Conservation (phyloP, 139 green algal species). For the Monoraphidium neglectum region DNA sequence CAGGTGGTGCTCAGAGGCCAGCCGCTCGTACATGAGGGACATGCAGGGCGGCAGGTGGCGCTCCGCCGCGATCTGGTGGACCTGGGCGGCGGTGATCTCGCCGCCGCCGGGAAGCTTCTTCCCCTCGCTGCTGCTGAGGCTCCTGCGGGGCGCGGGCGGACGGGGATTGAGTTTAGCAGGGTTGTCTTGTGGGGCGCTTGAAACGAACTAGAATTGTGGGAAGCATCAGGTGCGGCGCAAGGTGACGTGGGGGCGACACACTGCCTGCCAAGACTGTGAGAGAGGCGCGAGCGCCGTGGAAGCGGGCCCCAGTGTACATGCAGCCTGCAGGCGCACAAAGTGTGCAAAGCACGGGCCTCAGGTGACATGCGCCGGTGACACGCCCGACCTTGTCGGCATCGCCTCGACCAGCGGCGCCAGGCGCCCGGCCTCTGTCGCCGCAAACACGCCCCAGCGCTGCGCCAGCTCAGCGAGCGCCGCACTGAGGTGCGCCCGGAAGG, state of each 20-base stretch:
- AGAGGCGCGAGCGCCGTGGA: background rate
- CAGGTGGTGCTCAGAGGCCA: slow-evolving; percentile 85
- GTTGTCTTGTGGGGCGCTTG: too few relatives aligned
- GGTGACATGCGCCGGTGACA: too few relatives aligned
- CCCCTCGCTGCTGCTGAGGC: background rate
- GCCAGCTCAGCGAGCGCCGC: slow-evolving; percentile 60
- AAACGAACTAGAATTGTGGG: too few relatives aligned
- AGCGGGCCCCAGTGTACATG: background rate
- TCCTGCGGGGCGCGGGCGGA: slow-evolving; percentile 9
- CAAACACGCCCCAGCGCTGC: slow-evolving; percentile 61
- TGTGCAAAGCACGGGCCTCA: background rate
- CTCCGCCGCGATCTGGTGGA: slow-evolving; percentile 51
- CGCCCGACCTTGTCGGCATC: slow-evolving; percentile 58
- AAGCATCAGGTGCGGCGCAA: too few relatives aligned
- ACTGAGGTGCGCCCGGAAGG: slow-evolving; percentile 51
- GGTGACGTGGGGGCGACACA: too few relatives aligned
- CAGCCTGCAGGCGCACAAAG: background rate
- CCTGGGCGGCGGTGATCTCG: slow-evolving; percentile 42
- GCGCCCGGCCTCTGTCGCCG: slow-evolving; percentile 66
- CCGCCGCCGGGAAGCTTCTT: slow-evolving; percentile 30
- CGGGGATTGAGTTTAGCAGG: too few relatives aligned
- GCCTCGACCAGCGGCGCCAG: slow-evolving; percentile 83
- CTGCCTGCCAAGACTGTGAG: background rate
- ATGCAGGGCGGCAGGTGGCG: slow-evolving; percentile 91
- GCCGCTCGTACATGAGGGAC: slow-evolving; percentile 61